Base-by-base conservation (phyloP, 345 rosid species). In the Fremontodendron californicum region DNA sequence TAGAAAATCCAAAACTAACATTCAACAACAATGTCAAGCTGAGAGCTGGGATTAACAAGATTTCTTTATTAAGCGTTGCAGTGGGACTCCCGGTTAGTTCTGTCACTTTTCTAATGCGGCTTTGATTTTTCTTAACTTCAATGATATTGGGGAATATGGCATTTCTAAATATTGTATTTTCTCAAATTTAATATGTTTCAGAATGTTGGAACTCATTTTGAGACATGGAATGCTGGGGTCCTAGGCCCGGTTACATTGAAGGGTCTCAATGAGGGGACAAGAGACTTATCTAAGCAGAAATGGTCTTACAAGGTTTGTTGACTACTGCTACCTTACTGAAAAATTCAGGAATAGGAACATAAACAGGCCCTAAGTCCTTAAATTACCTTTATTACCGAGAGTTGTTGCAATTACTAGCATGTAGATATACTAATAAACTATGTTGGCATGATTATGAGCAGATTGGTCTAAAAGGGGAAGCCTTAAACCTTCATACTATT, bases 11-110 rank as follows among this genome's bases (percentile, higher is more conserved):
- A 0, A 87, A 88, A 81, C 18, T 92, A 78, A 90, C 93, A 29
- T 90, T 94, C 83, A 88, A 80, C 78, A 85, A 90, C 75, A 87
- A 86, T 80, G 87, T 96, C 45, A 92, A 85, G 78, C 80, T 94
- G 81, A 83, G 86, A 71, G 95, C 84, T 11, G 99, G 99, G 58
- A 66, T 85, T 74, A 96, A 96, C 85, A 90, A 86, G 86, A 82
- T 96, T 79, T 86, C 96, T 77, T 84, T 96, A 37, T 77, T 96
- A 70, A 96, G 99, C 75, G 79, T 86, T 78, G 82, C 86, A 9
- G 95, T 93, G 29, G 99, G 99, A 48, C 94, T 96, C 6, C 92
- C 94, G 89, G 99, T 96, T 69, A 57, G 97, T 88, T 76, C 76
- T 49, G 72, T 76, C 21, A 45, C 63, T 43, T 55, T 21, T 71